Base-by-base conservation (phyloP, 2,329 filamentous ascomycete species). In the Scedosporium boydii region DNA sequence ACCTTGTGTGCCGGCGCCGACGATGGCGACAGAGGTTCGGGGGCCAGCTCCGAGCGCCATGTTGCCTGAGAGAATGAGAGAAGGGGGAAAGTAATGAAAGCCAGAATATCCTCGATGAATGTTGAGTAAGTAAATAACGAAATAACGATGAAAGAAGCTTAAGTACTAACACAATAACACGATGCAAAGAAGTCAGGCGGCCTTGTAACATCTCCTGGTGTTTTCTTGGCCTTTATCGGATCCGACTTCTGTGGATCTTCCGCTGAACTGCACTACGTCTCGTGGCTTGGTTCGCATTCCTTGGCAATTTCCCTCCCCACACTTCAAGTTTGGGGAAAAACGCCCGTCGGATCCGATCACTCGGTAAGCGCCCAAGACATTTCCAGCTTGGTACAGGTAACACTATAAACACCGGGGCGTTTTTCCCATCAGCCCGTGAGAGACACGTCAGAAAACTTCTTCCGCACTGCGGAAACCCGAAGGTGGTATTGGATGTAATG, bases 1-100 rank as follows among this genome's bases (percentile, higher is more conserved):
- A 5, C 70, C 70, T 44, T 72, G 70, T 6, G 70, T 71, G 2
- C 70, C 70, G 2, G 70, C 70, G 21, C 70, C 70, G 14, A 72
- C 64, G 6, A 72, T 63, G 21, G 67, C 60, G 12, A 72, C 69
- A 0, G 68, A 64, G 6, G 59, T 65, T 42, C 60, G 65, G 0
- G 62, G 53, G 6, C 59, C 51, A 53, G 48, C 34, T 18, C 62
- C 62, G 6, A 69, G 63, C 56, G 64, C 38, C n/a, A 58, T 63
- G 67, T 68, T 68, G 2, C 12, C 44, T 6, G 23, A 27, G 23
- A 27, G 48, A 59, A 41, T 21, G n/a, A 23, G 26, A 38, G 34
- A 58, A 38, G 10, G 7, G n/a, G 6, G 56, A 16, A 16, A 42
- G 56, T 10, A 58, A 21, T n/a, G 23, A 44, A 59, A 18, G 57